Evolutionary conservation across 1,284 basidiomycete genomes (phyloP).

Genomic region (Gymnopus androsaceus): DNA sequence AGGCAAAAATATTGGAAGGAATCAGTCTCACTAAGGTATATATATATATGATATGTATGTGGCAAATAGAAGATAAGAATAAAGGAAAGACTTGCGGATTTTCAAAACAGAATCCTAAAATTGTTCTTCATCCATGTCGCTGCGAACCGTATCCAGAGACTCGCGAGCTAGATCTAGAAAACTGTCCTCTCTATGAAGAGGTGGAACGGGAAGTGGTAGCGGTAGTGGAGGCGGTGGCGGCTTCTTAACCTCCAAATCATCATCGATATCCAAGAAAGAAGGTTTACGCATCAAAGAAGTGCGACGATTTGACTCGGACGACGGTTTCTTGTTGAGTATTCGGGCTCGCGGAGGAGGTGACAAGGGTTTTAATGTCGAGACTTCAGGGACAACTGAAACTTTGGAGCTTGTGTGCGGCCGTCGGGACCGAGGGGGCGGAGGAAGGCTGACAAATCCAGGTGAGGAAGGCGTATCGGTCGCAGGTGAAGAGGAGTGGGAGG

Average conservation of each 20-base stretch:
- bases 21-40: background rate
- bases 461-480: constrained; percentile 18
- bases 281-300: constrained; percentile 60
- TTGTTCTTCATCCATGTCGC: constrained; percentile 32
- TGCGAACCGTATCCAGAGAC: constrained; percentile 63
- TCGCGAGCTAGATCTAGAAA: constrained; percentile 68
- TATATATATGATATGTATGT: constrained; percentile 12
- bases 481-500: constrained; percentile 23
- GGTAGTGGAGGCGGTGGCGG: constrained; percentile 28
- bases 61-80: constrained; percentile 20
- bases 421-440: constrained; percentile 45
- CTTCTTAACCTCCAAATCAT: constrained; percentile 15
- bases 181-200: constrained; percentile 38
- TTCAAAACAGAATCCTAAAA: constrained; percentile 1
- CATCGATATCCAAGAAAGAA: constrained; percentile 68
- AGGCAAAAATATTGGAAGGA: background rate
- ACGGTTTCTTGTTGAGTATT: background rate
- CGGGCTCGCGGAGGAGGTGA: constrained; percentile 20
- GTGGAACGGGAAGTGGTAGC: background rate
- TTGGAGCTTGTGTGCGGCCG: constrained; percentile 28
- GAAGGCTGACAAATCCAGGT: constrained; percentile 38
- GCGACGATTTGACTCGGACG: constrained; percentile 25
- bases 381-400: background rate
- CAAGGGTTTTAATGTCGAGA: constrained; percentile 11
- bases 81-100: constrained; percentile 16